A percentile compares a stretch with the other conserved stretches of the same genome.
Conservation (phyloP, 768 basidiomycete genomes). For the Lentinula raphanica region DNA sequence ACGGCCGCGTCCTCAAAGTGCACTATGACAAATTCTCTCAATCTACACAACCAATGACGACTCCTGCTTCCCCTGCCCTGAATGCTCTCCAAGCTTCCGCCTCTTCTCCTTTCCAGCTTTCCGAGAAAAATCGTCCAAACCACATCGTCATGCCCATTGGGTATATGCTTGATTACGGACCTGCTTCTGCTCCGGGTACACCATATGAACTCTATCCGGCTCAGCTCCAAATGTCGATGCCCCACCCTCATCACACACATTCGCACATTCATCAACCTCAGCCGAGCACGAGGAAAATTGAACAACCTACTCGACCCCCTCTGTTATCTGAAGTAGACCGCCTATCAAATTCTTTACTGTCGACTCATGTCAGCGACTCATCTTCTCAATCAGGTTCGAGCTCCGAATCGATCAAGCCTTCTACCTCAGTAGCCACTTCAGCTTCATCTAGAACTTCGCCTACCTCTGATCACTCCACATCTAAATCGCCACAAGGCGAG, state of each 20-base stretch:
- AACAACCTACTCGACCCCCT: constrained; percentile 1
- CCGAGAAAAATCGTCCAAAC: constrained; percentile 12
- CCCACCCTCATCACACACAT: constrained; percentile 12
- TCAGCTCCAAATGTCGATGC: constrained; percentile 12
- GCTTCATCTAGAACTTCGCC: constrained; percentile 3
- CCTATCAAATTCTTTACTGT: constrained; percentile 5
- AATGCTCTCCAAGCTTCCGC: constrained; percentile 7
- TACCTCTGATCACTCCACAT: constrained; percentile 2
- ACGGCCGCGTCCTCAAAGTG: constrained; percentile 83
- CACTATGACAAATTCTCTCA: constrained; percentile 82
- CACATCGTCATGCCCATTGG: constrained; percentile 31
- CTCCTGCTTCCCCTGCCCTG: constrained; percentile 19
- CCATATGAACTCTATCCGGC: constrained; percentile 28
- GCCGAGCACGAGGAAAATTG: not conserved
- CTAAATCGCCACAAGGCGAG: not conserved
- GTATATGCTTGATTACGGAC: constrained; percentile 32
- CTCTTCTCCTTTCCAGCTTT: constrained; percentile 1
- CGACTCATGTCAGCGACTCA: constrained; percentile 2
- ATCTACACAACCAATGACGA: constrained; percentile 16
- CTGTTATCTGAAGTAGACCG: not conserved
- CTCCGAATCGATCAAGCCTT: constrained; percentile 4
- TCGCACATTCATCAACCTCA: constrained; percentile 8
- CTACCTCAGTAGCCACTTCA: constrained; percentile 4
- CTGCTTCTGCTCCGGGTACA: constrained; percentile 31
- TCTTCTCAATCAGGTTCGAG: constrained; percentile 12